Evolutionary conservation across 2,329 filamentous ascomycete species (phyloP).

Genomic region (Cladosporium sp.): DNA sequence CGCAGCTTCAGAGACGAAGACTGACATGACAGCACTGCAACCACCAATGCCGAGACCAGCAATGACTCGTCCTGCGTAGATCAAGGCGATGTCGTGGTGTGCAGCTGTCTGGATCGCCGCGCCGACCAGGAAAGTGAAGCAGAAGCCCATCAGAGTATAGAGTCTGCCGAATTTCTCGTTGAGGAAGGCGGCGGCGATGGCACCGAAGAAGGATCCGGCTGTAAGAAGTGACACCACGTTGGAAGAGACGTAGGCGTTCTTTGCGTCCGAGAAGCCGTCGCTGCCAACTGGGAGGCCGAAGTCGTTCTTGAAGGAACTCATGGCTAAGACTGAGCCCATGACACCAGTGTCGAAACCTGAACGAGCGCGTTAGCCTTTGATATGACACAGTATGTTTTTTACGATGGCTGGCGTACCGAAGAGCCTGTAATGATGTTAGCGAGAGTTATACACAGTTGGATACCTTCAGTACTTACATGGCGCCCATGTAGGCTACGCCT

Average conservation of each 20-base stretch:
- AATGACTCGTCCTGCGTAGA: conserved; percentile 56
- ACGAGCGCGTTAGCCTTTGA: background rate
- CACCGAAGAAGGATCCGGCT: conserved; percentile 68
- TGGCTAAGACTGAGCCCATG: conserved; percentile 65
- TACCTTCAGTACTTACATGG: conserved; percentile 28
- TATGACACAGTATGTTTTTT: background rate
- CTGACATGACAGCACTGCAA: conserved; percentile 57
- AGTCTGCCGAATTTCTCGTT: conserved; percentile 60
- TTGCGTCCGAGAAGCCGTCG: conserved; percentile 51
- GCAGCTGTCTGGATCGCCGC: conserved; percentile 65
- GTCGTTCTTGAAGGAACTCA: conserved; percentile 56
- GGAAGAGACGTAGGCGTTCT: conserved; percentile 56
- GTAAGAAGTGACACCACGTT: conserved; percentile 71
- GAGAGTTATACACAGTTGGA: no score
- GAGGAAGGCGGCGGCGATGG: conserved; percentile 58
- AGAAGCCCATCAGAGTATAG: conserved; percentile 56
- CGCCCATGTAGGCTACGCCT: conserved; percentile 47
- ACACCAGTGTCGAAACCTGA: conserved; percentile 61
- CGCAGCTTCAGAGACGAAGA: conserved; percentile 61
- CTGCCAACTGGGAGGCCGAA: conserved; percentile 43
- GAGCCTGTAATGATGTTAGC: no score
- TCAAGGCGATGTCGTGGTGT: conserved; percentile 58
- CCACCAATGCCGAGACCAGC: conserved; percentile 56
- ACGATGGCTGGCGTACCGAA: no score
- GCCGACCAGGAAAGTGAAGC: conserved; percentile 61